These are phyloP conservation scores for Cladosporium sp. DNA, from an alignment of 2,329 filamentous ascomycete species.

Conservation along the genomic window DNA sequence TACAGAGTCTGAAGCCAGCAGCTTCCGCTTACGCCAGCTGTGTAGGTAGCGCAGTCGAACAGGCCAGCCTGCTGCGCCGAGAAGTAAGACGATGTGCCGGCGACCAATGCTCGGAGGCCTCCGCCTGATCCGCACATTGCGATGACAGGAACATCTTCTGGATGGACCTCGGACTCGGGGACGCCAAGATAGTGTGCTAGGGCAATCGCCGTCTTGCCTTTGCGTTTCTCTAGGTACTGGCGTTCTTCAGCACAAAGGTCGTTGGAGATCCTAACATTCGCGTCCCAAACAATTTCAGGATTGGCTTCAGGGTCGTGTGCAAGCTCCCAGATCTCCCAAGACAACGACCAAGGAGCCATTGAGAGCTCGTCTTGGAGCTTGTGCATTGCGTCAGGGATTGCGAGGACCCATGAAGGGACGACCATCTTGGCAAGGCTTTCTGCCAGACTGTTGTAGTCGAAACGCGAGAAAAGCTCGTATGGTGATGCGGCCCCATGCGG, in stretches of 20 bases:
- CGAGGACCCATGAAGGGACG: slow-evolving; percentile 73
- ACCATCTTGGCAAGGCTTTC: slow-evolving; percentile 41
- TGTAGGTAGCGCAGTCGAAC: slow-evolving; percentile 92
- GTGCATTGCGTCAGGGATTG: slow-evolving; percentile 66
- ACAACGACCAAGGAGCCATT: slow-evolving; percentile 78
- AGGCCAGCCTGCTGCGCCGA: slow-evolving; percentile 80
- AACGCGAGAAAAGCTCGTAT: slow-evolving; percentile 17
- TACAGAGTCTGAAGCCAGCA: slow-evolving; percentile 92
- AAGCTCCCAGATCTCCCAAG: slow-evolving; percentile 89
- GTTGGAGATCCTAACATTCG: slow-evolving; percentile 72
- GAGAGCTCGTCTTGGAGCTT: slow-evolving; percentile 86
- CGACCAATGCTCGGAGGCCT: slow-evolving; percentile 81
- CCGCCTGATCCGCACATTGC: slow-evolving; percentile 93
- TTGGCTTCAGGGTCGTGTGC: slow-evolving; percentile 77
- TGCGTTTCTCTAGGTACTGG: slow-evolving; percentile 63
- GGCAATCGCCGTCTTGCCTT: slow-evolving; percentile 61
- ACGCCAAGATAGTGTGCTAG: slow-evolving; percentile 77
- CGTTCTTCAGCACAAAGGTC: slow-evolving; percentile 80
- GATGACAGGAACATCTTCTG: slow-evolving; percentile 87
- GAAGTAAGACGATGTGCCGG: slow-evolving; percentile 79
- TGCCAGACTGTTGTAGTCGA: slow-evolving; percentile 23
- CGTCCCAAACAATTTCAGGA: slow-evolving; percentile 79
- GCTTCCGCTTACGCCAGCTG: slow-evolving; percentile 88
- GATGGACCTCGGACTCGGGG: slow-evolving; percentile 73
- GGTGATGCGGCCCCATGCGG: not conserved